Evolutionary conservation across 2,329 filamentous ascomycete species (phyloP), one percentile per base, ranked within the genome.

Genomic region (Beauveria caledonica): DNA sequence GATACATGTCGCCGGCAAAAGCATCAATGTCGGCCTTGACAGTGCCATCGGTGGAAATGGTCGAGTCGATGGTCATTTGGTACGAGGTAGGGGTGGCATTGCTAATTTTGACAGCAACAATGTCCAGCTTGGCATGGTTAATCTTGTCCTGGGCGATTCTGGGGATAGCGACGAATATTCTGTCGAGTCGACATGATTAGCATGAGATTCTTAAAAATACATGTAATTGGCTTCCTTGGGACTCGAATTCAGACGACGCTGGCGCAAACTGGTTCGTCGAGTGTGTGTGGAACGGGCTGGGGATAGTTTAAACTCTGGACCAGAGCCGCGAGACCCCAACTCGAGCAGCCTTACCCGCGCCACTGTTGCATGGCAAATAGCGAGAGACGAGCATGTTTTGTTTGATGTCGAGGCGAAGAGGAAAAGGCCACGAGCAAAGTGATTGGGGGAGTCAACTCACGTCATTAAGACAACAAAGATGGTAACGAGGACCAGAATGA

Each of bases 401-500:
- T 42, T 8, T 42, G 33, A 9, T n/a, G 23, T 6, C 3, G 19
- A n/a, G 15, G 11, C 19, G 39, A 6, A 45, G 36, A 3, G 11
- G 21, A n/a, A 44, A 39, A 10, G 23, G 19, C 5, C 11, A 13
- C 5, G 33, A 36, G 9, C 17, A n/a, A 40, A 17, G 19, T 13
- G 11, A 17, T 36, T 7, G 23, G 5, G 10, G 25, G 10, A 10
- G 19, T 10, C n/a, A 29, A 79, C 83, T 80, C 76, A 87, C 85
- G 87, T 71, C 44, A 85, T 73, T 44, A 82, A 76, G 19, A 88
- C 78, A 42, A 85, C 74, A 15, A 88, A 71, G 39, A 84, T 75
- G 48, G 80, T 69, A 49, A 84, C 71, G 62, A 77, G 64, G 60
- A 80, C 68, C 56, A 84, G 69, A 17, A 76, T 68, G 61, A 87